Percentiles rank a stretch among this genome's conserved stretches.
These are phyloP conservation scores for Saxispiralis lemnorum DNA, from an alignment of 495 filamentous ascomycete species.

Conservation along the genomic window DNA sequence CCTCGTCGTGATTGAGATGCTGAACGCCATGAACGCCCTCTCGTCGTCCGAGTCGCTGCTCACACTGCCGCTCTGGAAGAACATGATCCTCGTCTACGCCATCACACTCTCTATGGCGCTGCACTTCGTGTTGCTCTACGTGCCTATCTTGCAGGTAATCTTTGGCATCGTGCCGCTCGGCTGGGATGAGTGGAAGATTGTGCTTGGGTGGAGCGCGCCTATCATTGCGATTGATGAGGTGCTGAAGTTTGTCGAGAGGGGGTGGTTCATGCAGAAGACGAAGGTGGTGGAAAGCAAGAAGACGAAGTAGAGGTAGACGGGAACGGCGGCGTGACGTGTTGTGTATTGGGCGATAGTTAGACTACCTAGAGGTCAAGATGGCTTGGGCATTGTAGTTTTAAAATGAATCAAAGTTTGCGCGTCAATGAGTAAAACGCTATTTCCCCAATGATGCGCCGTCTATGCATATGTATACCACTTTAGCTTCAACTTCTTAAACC, in stretches of 20 bases:
- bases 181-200: slow-evolving; percentile 83
- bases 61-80: slow-evolving; percentile 85
- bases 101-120: slow-evolving; percentile 88
- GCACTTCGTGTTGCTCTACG: slow-evolving; percentile 88
- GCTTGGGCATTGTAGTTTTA: too few species aligned
- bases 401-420: too few species aligned
- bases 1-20: slow-evolving; percentile 97
- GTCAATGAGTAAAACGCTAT: too few species aligned
- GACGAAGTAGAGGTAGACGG: slow-evolving; percentile 6
- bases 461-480: too few species aligned
- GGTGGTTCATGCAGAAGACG: slow-evolving; percentile 25
- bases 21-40: slow-evolving; percentile 98
- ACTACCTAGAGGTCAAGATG: too few species aligned
- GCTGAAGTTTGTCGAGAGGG: slow-evolving; percentile 68
- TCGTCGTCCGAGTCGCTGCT: slow-evolving; percentile 88
- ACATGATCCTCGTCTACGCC: slow-evolving; percentile 92
- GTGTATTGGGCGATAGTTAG: too few species aligned
- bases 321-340: too few species aligned
- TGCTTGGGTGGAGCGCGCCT: slow-evolving; percentile 71
- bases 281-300: slow-evolving; percentile 7
- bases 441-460: too few species aligned
- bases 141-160: slow-evolving; percentile 68
- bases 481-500: too few species aligned
- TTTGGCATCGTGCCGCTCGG: slow-evolving; percentile 87
- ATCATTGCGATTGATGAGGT: slow-evolving; percentile 89